Evolutionary conservation across 2,329 filamentous ascomycete species (phyloP).

Genomic region (Fusarium udum): DNA sequence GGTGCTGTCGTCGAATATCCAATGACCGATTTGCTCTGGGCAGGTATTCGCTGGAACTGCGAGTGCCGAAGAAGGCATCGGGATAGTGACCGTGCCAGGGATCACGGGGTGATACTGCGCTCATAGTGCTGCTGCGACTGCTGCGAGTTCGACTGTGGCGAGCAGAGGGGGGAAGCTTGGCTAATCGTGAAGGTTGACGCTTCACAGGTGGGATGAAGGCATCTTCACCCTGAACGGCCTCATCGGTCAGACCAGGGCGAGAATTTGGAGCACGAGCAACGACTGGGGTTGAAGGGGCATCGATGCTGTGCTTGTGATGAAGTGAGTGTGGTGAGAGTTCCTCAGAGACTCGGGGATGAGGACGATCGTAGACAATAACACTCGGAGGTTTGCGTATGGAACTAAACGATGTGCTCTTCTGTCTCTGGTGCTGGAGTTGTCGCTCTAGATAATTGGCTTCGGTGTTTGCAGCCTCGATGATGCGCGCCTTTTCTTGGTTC

Average conservation of each 20-base stretch:
- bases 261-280: slow-evolving; percentile 70
- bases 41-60: slow-evolving; percentile 47
- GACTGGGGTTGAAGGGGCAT: slow-evolving; percentile 60
- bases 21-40: slow-evolving; percentile 39
- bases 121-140: slow-evolving; percentile 56
- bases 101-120: slow-evolving; percentile 54
- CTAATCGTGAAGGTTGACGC: slow-evolving; percentile 63
- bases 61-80: slow-evolving; percentile 45
- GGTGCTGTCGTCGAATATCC: slow-evolving; percentile 45
- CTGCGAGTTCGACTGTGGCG: slow-evolving; percentile 54
- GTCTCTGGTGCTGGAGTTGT: slow-evolving; percentile 34
- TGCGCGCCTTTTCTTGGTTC: slow-evolving; percentile 46
- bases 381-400: slow-evolving; percentile 59
- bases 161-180: slow-evolving; percentile 56
- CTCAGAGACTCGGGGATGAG: slow-evolving; percentile 39
- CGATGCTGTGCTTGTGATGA: slow-evolving; percentile 54
- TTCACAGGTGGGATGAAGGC: slow-evolving; percentile 65
- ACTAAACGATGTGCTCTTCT: slow-evolving; percentile 45
- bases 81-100: slow-evolving; percentile 51
- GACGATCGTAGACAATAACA: slow-evolving; percentile 63
- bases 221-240: slow-evolving; percentile 67
- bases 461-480: slow-evolving; percentile 27
- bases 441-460: slow-evolving; percentile 11
- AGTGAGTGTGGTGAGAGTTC: slow-evolving; percentile 46
- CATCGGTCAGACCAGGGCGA: slow-evolving; percentile 70